Evolutionary conservation across 2,329 filamentous ascomycete species (phyloP).

Genomic region (Aspergillus carbonarius): DNA sequence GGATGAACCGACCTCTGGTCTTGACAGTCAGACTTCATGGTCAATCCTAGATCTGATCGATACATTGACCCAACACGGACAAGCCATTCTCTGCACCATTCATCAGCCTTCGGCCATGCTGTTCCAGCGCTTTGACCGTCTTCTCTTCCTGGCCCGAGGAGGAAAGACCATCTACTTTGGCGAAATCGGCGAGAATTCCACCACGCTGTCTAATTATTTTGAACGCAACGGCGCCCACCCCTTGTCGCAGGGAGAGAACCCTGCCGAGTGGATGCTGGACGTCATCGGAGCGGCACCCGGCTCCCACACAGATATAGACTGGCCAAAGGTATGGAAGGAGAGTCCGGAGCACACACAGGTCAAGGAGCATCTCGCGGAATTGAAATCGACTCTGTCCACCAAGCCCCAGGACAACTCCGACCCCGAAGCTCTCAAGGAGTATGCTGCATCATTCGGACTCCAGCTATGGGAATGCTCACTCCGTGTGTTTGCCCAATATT

Average conservation of each 20-base stretch:
- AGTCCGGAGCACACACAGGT: conserved; percentile 57
- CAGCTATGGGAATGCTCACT: conserved; percentile 68
- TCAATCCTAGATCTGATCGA: conserved; percentile 82
- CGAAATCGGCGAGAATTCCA: conserved; percentile 60
- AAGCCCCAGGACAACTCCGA: conserved; percentile 44
- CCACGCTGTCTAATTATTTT: conserved; percentile 62
- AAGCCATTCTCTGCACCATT: conserved; percentile 94
- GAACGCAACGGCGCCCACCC: conserved; percentile 60
- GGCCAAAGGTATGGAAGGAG: conserved; percentile 62
- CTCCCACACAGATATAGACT: conserved; percentile 60
- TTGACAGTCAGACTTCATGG: conserved; percentile 91
- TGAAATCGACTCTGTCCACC: conserved; percentile 43
- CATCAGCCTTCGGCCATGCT: conserved; percentile 92
- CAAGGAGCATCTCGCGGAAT: conserved; percentile 55
- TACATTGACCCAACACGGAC: conserved; percentile 82
- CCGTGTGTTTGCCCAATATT: conserved; percentile 87
- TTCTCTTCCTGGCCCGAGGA: conserved; percentile 63
- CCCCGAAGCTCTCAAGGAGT: conserved; percentile 67
- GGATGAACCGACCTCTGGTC: conserved; percentile 89
- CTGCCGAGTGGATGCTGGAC: conserved; percentile 71
- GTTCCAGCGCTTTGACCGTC: conserved; percentile 75
- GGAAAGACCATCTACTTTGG: conserved; percentile 69
- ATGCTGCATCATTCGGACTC: conserved; percentile 68
- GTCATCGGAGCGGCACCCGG: conserved; percentile 61
- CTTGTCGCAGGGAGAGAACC: conserved; percentile 64